phyloP scores from a whole-genome alignment of 116 monocot genomes.

The Trichopus zeylanicus region DNA sequence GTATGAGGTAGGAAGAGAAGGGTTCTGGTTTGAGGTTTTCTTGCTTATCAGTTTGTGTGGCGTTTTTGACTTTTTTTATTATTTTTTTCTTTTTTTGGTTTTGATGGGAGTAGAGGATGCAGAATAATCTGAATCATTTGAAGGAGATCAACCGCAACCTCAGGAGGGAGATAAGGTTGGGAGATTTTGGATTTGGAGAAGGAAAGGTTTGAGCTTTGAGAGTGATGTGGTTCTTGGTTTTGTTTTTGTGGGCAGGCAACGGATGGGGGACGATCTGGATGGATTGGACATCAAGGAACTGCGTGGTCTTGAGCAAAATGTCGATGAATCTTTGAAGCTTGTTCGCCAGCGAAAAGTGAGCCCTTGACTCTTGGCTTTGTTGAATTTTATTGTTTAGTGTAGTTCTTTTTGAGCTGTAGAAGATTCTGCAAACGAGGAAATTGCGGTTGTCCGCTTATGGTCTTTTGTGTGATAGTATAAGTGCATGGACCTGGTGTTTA shows the following conservation, averaged over 20 bases:
- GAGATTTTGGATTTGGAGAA: background rate
- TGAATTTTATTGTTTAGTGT: no score
- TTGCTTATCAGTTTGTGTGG: background rate
- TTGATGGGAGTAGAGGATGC: conserved; percentile 43
- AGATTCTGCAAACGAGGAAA: no score
- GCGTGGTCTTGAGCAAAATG: conserved; percentile 76
- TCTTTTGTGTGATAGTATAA: no score
- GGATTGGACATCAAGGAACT: conserved; percentile 50
- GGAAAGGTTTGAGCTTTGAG: background rate
- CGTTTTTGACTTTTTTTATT: background rate
- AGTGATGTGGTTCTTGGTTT: background rate
- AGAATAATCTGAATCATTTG: conserved; percentile 46
- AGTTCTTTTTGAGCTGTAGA: no score
- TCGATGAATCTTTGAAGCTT: conserved; percentile 46
- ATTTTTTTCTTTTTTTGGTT: no score
- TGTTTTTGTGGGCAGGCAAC: conserved; percentile 35
- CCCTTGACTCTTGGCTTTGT: background rate
- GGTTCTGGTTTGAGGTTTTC: background rate
- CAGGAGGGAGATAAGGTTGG: conserved; percentile 59
- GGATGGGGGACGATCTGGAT: conserved; percentile 62
- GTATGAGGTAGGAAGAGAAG: conserved; percentile 26
- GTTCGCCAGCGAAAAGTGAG: conserved; percentile 63
- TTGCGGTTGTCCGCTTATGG: no score
- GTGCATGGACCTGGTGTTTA: no score
- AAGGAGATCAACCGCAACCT: conserved; percentile 61